A percentile compares a stretch with the other conserved stretches of the same genome.
These are phyloP conservation scores for Colletotrichum lupini DNA, from an alignment of 2,329 filamentous ascomycete species.

Conservation along the genomic window DNA sequence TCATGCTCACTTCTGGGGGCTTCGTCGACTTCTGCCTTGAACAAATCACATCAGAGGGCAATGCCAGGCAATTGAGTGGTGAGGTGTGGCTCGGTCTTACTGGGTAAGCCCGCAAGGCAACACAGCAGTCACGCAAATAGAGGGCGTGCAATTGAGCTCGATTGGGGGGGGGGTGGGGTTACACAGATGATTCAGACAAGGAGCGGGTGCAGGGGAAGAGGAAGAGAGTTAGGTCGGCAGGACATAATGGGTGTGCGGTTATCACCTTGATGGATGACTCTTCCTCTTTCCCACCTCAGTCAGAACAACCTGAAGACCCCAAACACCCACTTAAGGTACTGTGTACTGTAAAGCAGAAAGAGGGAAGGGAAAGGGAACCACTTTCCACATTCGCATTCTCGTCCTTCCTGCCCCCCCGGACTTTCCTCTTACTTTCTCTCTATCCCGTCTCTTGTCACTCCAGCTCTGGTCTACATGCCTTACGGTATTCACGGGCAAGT, in stretches of 20 bases:
- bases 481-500: neutral
- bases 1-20: neutral
- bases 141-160: neutral
- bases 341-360: neutral
- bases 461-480: neutral
- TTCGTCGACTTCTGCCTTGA: neutral
- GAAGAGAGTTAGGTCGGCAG: constrained; percentile 1
- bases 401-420: constrained; percentile 9
- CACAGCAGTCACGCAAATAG: neutral
- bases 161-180: neutral
- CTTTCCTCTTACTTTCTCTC: neutral
- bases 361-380: constrained; percentile 6
- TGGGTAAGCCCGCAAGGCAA: constrained; percentile 16
- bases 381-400: constrained; percentile 25
- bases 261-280: constrained; percentile 27
- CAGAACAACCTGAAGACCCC: constrained; percentile 12
- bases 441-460: neutral
- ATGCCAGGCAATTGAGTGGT: neutral
- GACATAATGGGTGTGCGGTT: neutral
- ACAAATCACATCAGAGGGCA: constrained; percentile 12
- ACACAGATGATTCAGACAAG: neutral
- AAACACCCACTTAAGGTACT: neutral
- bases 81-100: constrained; percentile 32
- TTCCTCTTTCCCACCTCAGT: constrained; percentile 10
- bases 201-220: constrained; percentile 14